phyloP scores from a whole-genome alignment of 306 rosid species.

The Begonia masoniana region DNA sequence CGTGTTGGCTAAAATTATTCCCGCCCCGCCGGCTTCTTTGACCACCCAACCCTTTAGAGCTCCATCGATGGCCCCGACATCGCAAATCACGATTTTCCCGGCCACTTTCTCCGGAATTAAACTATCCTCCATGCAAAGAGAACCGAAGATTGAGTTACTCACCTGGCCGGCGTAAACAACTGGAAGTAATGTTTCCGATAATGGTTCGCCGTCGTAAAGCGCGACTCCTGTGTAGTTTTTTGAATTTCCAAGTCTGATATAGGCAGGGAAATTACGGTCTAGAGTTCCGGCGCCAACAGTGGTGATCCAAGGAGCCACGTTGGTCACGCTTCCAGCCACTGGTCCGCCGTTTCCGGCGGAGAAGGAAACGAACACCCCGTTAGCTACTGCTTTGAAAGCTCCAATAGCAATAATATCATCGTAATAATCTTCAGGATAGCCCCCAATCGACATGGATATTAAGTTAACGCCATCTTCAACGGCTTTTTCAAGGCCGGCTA shows the following conservation, averaged over 20 bases:
- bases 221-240: no score
- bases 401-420: conserved; percentile 70
- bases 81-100: no score
- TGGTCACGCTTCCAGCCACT: conserved; percentile 40
- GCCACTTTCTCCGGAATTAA: no score
- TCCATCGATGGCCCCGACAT: no score
- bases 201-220: no score
- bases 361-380: conserved; percentile 65
- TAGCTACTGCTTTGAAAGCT: conserved; percentile 48
- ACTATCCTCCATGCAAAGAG: no score
- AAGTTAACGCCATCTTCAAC: conserved; percentile 60
- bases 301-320: conserved; percentile 84
- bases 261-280: conserved; percentile 63
- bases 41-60: no score
- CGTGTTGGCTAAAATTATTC: conserved; percentile 2
- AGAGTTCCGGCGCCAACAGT: conserved; percentile 77
- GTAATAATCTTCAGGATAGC: conserved; percentile 34
- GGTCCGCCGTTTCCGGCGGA: conserved; percentile 87
- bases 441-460: conserved; percentile 81
- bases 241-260: no score
- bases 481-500: conserved; percentile 89
- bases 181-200: no score
- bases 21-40: no score
- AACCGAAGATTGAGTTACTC: no score
- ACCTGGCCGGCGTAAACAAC: no score